Conservation (phyloP, 2,329 filamentous ascomycete species). For the Ophiocordyceps camponoti-leonardi region DNA sequence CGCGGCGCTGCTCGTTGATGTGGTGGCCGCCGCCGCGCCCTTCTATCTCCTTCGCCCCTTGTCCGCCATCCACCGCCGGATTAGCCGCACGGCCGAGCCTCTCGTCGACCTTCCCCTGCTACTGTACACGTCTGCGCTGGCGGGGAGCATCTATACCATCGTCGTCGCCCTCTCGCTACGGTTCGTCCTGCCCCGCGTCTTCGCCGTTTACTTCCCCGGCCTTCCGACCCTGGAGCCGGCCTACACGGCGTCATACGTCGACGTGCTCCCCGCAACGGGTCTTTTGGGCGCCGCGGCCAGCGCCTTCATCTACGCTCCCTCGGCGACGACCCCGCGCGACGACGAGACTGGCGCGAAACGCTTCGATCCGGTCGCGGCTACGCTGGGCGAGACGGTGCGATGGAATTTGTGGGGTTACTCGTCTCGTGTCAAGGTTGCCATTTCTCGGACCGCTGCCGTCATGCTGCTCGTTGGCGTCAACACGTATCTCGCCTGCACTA, state of each 20-base stretch:
- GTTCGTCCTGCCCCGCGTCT: slow-evolving; percentile 50
- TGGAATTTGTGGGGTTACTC: slow-evolving; percentile 59
- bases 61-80: slow-evolving; percentile 46
- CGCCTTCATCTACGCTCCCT: slow-evolving; percentile 61
- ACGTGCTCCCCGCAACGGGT: slow-evolving; percentile 40
- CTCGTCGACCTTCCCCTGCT: slow-evolving; percentile 49
- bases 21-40: slow-evolving; percentile 51
- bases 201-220: slow-evolving; percentile 61
- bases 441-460: slow-evolving; percentile 45
- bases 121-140: slow-evolving; percentile 48
- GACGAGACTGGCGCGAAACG: slow-evolving; percentile 20
- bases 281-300: slow-evolving; percentile 52
- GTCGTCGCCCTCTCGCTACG: slow-evolving; percentile 51
- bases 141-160: slow-evolving; percentile 59
- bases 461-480: slow-evolving; percentile 38
- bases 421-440: slow-evolving; percentile 42
- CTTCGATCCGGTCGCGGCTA: slow-evolving; percentile 49
- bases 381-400: slow-evolving; percentile 50
- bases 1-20: slow-evolving; percentile 47
- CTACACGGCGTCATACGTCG: slow-evolving; percentile 43
- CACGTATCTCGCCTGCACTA: slow-evolving; percentile 46
- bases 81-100: slow-evolving; percentile 39
- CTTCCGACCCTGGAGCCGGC: slow-evolving; percentile 52
- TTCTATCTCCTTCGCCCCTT: slow-evolving; percentile 66
- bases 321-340: slow-evolving; percentile 34